Evolutionary conservation across 1,139 yeast genomes (phyloP).

Genomic region (Suhomyces guaymorum): DNA sequence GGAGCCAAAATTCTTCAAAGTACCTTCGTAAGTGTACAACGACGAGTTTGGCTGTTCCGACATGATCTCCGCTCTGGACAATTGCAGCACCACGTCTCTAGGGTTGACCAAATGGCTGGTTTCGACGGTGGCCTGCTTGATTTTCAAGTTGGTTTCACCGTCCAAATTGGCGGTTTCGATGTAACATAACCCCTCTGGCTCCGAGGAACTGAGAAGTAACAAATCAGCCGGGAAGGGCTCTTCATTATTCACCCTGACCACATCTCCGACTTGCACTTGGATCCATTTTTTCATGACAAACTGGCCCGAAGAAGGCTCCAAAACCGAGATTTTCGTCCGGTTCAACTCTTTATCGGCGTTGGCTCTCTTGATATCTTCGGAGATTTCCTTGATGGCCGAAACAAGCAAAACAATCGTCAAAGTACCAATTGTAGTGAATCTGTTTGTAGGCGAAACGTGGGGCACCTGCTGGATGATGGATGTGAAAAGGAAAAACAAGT

Average conservation of each 20-base stretch:
- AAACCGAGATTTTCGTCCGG: constrained; percentile 70
- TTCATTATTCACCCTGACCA: constrained; percentile 80
- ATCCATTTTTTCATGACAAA: constrained; percentile 79
- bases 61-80: constrained; percentile 44
- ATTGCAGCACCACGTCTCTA: constrained; percentile 48
- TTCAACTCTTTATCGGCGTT: constrained; percentile 88
- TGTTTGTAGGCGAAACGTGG: constrained; percentile 90
- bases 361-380: constrained; percentile 89
- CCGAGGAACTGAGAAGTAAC: constrained; percentile 82
- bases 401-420: constrained; percentile 79
- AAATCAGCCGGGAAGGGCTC: constrained; percentile 96
- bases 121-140: constrained; percentile 82
- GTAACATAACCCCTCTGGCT: constrained; percentile 96
- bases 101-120: constrained; percentile 77
- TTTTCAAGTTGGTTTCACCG: constrained; percentile 95
- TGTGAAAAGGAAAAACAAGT: constrained; percentile 88
- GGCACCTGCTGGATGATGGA: constrained; percentile 97
- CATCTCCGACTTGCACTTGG: constrained; percentile 86
- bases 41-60: constrained; percentile 96
- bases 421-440: constrained; percentile 95
- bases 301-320: constrained; percentile 59
- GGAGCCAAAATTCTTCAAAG: constrained; percentile 59
- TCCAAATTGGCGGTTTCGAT: constrained; percentile 97
- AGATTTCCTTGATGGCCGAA: constrained; percentile 87
- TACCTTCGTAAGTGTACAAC: constrained; percentile 91